phyloP scores from a whole-genome alignment of 129 eudicot genomes.

The Centella asiatica region DNA sequence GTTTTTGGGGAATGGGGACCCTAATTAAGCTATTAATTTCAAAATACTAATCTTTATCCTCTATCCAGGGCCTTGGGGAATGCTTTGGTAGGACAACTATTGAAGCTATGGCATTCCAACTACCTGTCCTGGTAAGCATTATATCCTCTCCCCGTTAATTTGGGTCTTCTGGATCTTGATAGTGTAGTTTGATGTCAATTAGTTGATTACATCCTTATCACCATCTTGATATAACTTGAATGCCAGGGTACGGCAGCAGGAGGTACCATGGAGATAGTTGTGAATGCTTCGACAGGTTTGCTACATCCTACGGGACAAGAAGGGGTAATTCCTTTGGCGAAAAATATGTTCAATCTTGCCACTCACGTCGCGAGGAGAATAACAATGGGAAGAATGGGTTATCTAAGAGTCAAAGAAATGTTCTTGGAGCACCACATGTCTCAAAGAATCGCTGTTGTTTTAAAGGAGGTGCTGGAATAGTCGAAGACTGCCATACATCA shows the following conservation, averaged over 20 bases:
- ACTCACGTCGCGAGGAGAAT: slow-evolving; percentile 54
- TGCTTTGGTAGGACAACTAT: slow-evolving; percentile 83
- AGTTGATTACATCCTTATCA: background rate
- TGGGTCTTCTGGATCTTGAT: background rate
- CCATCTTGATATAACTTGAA: background rate
- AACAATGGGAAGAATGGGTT: slow-evolving; percentile 65
- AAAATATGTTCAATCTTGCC: slow-evolving; percentile 59
- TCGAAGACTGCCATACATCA: too few relatives aligned
- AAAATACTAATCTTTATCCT: background rate
- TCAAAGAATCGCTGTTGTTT: slow-evolving; percentile 48
- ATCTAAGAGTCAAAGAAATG: slow-evolving; percentile 51
- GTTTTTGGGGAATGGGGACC: too few relatives aligned
- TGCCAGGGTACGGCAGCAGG: slow-evolving; percentile 80
- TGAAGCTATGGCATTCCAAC: slow-evolving; percentile 89
- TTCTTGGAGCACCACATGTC: slow-evolving; percentile 72
- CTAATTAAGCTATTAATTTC: background rate
- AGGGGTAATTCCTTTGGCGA: slow-evolving; percentile 61
- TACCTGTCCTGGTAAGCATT: slow-evolving; percentile 58
- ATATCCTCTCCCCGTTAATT: background rate
- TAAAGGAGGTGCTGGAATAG: slow-evolving; percentile 54
- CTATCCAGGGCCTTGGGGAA: slow-evolving; percentile 61
- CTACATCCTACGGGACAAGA: slow-evolving; percentile 71
- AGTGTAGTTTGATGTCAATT: background rate
- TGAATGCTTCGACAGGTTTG: slow-evolving; percentile 64
- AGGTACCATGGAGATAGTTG: slow-evolving; percentile 72